phyloP scores from a whole-genome alignment of 345 rosid genomes.

The Acer campestre region DNA sequence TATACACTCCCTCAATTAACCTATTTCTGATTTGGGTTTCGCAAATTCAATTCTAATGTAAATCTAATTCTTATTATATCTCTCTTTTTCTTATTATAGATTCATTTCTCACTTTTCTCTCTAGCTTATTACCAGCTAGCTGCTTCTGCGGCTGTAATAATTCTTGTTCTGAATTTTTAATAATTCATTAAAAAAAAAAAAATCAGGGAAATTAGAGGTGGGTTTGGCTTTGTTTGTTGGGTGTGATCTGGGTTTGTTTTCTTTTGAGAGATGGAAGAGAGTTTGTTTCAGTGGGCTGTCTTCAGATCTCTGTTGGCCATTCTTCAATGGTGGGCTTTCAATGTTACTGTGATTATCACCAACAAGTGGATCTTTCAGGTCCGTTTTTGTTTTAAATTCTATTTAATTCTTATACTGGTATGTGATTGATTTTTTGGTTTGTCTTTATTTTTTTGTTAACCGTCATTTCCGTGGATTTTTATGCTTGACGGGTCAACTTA shows the following conservation, averaged over 20 bases:
- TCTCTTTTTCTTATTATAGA: not conserved
- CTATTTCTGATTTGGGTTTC: conserved; percentile 32
- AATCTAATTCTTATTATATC: not conserved
- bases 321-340: conserved; percentile 96
- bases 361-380: conserved; percentile 99
- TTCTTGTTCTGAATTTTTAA: not conserved
- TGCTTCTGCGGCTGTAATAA: conserved; percentile 20
- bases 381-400: conserved; percentile 7
- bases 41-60: not conserved
- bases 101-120: conserved; percentile 5
- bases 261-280: conserved; percentile 63
- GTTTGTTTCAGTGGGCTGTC: conserved; percentile 61
- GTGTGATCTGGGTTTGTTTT: conserved; percentile 20
- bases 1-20: conserved; percentile 34
- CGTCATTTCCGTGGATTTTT: too few species aligned
- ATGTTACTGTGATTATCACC: conserved; percentile 94
- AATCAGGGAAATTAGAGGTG: conserved; percentile 13
- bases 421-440: not conserved
- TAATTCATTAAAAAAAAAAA: not conserved
- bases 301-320: conserved; percentile 95
- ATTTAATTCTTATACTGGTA: too few species aligned
- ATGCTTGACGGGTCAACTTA: too few species aligned
- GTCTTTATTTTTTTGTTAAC: conserved; percentile 1
- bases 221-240: conserved; percentile 30
- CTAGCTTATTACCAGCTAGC: conserved; percentile 7